phyloP scores from a whole-genome alignment of 2,329 filamentous ascomycete genomes.

The Graphilbum ipis-grandicollis region DNA sequence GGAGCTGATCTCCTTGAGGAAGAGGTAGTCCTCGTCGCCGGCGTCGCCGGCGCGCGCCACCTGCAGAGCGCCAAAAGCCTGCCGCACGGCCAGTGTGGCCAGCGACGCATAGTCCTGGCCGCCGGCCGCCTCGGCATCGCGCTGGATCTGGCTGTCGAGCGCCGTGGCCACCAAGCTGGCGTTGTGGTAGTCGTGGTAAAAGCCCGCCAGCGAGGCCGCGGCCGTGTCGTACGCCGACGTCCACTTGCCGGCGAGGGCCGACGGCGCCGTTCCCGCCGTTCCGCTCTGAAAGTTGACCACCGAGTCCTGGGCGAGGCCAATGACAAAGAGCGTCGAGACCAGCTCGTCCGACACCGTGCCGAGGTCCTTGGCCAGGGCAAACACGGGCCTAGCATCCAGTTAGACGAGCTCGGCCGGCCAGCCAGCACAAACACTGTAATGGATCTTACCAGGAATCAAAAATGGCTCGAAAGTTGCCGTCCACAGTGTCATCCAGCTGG shows the following conservation, averaged over 20 bases:
- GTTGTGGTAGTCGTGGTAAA: constrained; percentile 55
- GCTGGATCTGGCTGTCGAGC: constrained; percentile 52
- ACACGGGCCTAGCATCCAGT: constrained; percentile 50
- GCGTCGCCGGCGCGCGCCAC: constrained; percentile 54
- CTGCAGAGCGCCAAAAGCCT: constrained; percentile 61
- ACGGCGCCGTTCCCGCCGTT: constrained; percentile 41
- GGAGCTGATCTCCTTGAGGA: constrained; percentile 79
- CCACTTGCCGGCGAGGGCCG: constrained; percentile 58
- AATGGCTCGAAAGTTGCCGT: constrained; percentile 48
- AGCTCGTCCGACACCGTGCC: constrained; percentile 20
- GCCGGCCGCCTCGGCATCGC: constrained; percentile 47
- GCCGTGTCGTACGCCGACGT: constrained; percentile 50
- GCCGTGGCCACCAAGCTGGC: constrained; percentile 38
- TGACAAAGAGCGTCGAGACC: constrained; percentile 46
- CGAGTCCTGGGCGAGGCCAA: constrained; percentile 60
- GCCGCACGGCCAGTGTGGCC: constrained; percentile 62
- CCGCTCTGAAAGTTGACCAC: constrained; percentile 62
- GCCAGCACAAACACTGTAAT: no score
- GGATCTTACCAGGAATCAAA: constrained; percentile 41
- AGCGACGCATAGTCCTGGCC: constrained; percentile 61
- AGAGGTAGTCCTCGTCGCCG: constrained; percentile 56
- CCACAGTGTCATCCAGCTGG: constrained; percentile 44
- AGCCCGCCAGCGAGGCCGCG: constrained; percentile 49
- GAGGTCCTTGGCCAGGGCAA: constrained; percentile 55
- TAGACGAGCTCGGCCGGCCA: no score